A percentile compares a stretch with the other conserved stretches of the same genome.
These are phyloP conservation scores for Monosporascus sp. DNA, from an alignment of 2,329 filamentous ascomycete species.

Conservation along the genomic window DNA sequence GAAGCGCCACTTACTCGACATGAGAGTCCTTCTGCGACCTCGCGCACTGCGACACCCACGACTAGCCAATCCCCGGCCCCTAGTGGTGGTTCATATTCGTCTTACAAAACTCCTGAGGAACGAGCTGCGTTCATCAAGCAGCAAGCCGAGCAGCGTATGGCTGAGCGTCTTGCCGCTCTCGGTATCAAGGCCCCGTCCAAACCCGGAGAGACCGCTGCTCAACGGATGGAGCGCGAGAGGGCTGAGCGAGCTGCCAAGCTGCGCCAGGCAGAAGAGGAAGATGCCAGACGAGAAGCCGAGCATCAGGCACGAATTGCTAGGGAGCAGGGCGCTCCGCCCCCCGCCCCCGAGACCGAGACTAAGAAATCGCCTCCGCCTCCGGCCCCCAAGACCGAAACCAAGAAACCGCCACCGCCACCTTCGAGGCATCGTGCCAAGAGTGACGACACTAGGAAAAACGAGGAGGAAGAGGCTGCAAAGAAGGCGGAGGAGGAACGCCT, in stretches of 20 bases:
- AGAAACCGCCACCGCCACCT: constrained; percentile 72
- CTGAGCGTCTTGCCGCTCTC: constrained; percentile 86
- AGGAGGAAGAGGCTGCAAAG: constrained; percentile 49
- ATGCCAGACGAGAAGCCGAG: constrained; percentile 81
- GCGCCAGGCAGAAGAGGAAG: constrained; percentile 88
- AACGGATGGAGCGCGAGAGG: constrained; percentile 83
- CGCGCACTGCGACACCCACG: constrained; percentile 48
- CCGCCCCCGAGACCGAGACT: constrained; percentile 43
- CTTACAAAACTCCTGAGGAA: constrained; percentile 88
- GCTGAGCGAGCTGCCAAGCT: constrained; percentile 83
- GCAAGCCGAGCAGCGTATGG: constrained; percentile 94
- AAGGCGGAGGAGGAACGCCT: constrained; percentile 62
- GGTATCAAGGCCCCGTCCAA: constrained; percentile 83
- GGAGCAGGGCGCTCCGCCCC: constrained; percentile 62
- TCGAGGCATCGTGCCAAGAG: constrained; percentile 64
- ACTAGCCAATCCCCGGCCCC: constrained; percentile 38
- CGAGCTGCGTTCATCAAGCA: constrained; percentile 94
- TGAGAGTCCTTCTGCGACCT: constrained; percentile 49
- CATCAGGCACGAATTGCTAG: constrained; percentile 77
- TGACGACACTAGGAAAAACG: constrained; percentile 41
- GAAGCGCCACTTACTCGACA: constrained; percentile 42
- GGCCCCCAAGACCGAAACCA: constrained; percentile 43
- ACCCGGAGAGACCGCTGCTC: constrained; percentile 71
- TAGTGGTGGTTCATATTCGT: constrained; percentile 64
- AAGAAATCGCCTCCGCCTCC: constrained; percentile 74